Conservation (phyloP, 2,329 filamentous ascomycete species). For the Fonsecaea erecta region DNA sequence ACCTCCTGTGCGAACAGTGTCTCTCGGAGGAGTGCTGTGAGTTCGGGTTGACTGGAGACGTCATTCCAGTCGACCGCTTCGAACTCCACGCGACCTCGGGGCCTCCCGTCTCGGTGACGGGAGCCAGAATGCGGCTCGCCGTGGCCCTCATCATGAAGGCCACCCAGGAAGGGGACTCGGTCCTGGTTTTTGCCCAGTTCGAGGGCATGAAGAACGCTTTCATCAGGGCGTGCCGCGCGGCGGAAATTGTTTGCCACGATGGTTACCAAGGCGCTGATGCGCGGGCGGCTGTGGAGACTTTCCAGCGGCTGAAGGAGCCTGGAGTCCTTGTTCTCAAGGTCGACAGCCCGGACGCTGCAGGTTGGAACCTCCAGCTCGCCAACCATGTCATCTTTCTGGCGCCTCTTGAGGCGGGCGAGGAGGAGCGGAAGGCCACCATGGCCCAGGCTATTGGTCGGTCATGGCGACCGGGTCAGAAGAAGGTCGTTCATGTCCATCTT, state of each 20-base stretch:
- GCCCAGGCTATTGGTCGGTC: conserved; percentile 67
- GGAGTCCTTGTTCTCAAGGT: conserved; percentile 64
- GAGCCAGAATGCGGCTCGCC: conserved; percentile 56
- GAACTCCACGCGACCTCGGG: not conserved
- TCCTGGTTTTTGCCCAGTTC: conserved; percentile 60
- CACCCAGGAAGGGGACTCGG: conserved; percentile 51
- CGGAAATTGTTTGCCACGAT: conserved; percentile 42
- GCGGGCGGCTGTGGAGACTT: conserved; percentile 45
- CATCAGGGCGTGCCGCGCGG: conserved; percentile 20
- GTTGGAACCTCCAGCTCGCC: conserved; percentile 66
- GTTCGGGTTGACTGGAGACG: not conserved
- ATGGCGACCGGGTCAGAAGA: conserved; percentile 62
- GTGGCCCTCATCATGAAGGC: conserved; percentile 52
- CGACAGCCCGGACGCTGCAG: conserved; percentile 62
- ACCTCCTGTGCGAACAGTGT: conserved; percentile 40
- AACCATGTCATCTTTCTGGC: conserved; percentile 69
- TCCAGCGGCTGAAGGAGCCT: conserved; percentile 47
- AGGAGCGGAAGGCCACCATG: conserved; percentile 63
- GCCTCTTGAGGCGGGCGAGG: conserved; percentile 57
- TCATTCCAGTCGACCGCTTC: conserved; percentile 16
- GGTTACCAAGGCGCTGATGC: conserved; percentile 36
- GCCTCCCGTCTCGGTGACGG: conserved; percentile 33
- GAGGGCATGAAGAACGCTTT: conserved; percentile 21
- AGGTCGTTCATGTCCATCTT: conserved; percentile 63
- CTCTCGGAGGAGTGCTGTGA: conserved; percentile 14